Evolutionary conservation across 352 stramenopile genomes (phyloP).

Genomic region (Pythium dissotocum): DNA sequence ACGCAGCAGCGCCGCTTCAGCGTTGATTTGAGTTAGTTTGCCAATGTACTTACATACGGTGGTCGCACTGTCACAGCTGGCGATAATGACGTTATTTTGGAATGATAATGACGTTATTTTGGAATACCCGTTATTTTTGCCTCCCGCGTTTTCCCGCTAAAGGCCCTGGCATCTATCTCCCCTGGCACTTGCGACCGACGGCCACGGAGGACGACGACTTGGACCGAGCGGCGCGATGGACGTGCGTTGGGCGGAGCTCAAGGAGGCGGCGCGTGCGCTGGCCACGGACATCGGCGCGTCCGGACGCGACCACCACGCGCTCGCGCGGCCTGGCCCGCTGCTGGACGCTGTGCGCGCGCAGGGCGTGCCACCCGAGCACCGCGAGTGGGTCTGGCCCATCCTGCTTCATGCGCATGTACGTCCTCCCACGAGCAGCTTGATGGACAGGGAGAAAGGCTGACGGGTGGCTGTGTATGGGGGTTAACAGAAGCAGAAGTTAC

Average conservation of each 20-base stretch:
- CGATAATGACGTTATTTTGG: conserved; percentile 5
- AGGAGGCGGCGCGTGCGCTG: conserved; percentile 55
- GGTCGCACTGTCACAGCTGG: background rate
- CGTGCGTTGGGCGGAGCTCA: conserved; percentile 57
- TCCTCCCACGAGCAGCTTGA: background rate
- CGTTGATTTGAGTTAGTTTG: background rate
- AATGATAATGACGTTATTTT: conserved; percentile 6
- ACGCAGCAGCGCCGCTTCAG: conserved; percentile 9
- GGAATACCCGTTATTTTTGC: background rate
- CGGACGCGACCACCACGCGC: conserved; percentile 69
- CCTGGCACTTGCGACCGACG: conserved; percentile 5
- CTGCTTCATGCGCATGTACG: conserved; percentile 57
- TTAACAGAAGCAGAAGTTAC: conserved; percentile 55
- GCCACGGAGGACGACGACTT: conserved; percentile 1
- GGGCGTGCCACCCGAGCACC: conserved; percentile 64
- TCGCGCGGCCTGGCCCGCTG: conserved; percentile 42
- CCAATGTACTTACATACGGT: background rate
- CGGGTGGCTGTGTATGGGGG: no score
- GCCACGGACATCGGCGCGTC: conserved; percentile 56
- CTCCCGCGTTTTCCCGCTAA: conserved; percentile 1
- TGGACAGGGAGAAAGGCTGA: background rate
- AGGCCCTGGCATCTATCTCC: background rate
- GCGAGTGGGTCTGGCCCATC: conserved; percentile 80
- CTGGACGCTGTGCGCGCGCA: conserved; percentile 56
- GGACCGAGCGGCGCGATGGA: conserved; percentile 9